A percentile compares a stretch with the other conserved stretches of the same genome.
Conservation (phyloP, 805 yeast genomes). For the Ogataea neopini region DNA sequence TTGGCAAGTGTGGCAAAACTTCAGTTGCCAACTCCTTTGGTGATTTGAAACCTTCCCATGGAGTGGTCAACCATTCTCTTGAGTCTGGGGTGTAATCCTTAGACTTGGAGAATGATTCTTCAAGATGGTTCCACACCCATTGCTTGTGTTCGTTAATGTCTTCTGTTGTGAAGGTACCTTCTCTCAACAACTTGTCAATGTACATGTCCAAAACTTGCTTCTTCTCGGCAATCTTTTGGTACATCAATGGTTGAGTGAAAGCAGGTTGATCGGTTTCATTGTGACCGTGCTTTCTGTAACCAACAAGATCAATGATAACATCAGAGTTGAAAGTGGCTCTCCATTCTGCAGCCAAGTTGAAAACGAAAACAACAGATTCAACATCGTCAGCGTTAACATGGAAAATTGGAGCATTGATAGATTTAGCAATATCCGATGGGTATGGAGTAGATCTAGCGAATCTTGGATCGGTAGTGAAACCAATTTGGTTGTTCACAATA, state of each 20-base stretch:
- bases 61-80: constrained; percentile 97
- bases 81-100: constrained; percentile 89
- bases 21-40: constrained; percentile 96
- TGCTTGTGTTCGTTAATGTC: constrained; percentile 95
- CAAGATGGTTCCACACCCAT: constrained; percentile 96
- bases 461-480: constrained; percentile 99
- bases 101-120: constrained; percentile 84
- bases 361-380: constrained; percentile 87
- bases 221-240: constrained; percentile 86
- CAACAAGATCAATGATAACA: constrained; percentile 94
- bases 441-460: constrained; percentile 96
- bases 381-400: constrained; percentile 98
- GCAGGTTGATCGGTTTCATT: constrained; percentile 99
- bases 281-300: constrained; percentile 98
- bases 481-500: constrained; percentile 97
- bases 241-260: constrained; percentile 98
- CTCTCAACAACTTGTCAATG: constrained; percentile 73
- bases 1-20: constrained; percentile 93
- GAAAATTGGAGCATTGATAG: constrained; percentile 97
- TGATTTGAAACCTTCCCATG: constrained; percentile 99
- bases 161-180: constrained; percentile 85
- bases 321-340: constrained; percentile 95
- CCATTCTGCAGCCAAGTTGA: constrained; percentile 98
- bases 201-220: constrained; percentile 85
- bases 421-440: constrained; percentile 96